phyloP scores from a whole-genome alignment of 345 rosid genomes.

The Brassica cretica region DNA sequence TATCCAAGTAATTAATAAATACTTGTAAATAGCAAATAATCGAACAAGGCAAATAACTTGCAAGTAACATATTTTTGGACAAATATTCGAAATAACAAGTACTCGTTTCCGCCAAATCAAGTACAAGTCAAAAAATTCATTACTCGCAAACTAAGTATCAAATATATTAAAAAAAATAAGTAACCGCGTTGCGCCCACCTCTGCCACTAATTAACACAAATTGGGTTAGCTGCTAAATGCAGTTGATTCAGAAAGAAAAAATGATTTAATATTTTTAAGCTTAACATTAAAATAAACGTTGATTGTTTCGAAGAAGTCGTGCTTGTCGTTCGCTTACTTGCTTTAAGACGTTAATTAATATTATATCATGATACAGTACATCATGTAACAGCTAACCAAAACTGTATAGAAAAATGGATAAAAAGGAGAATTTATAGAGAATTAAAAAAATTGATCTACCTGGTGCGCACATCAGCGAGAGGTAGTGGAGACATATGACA shows the following conservation, averaged over 20 bases:
- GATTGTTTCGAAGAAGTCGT: constrained; percentile 25
- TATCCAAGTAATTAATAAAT: no score
- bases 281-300: constrained; percentile 9
- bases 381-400: not conserved
- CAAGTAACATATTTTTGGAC: no score
- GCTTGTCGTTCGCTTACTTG: constrained; percentile 18
- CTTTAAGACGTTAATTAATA: not conserved
- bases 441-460: constrained; percentile 33
- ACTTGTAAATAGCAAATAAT: no score
- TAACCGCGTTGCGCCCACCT: no score
- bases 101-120: no score
- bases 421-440: constrained; percentile 7
- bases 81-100: no score
- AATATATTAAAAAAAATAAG: no score
- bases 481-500: constrained; percentile 38
- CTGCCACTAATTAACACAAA: not conserved
- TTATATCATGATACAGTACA: not conserved
- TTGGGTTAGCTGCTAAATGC: not conserved
- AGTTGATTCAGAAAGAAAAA: not conserved
- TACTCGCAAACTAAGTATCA: no score
- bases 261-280: not conserved
- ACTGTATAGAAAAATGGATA: constrained; percentile 6
- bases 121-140: no score
- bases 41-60: no score
- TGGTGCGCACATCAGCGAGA: constrained; percentile 43